Conservation (phyloP, 306 rosid species). For the Albizia julibrissin region DNA sequence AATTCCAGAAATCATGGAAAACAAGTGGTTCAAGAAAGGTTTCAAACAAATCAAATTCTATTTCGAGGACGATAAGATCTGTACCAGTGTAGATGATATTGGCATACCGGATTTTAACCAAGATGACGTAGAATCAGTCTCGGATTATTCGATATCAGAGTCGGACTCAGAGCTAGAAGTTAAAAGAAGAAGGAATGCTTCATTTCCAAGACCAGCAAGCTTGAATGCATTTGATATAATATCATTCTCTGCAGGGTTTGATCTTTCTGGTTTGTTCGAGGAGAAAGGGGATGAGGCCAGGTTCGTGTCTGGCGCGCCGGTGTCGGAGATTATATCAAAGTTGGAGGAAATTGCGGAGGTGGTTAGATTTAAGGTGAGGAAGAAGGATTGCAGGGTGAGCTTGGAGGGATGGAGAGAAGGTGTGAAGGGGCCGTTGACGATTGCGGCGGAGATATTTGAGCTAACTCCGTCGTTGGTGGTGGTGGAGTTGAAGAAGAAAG, state of each 20-base stretch:
- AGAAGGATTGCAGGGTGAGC: conserved; percentile 59
- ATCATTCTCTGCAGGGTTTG: conserved; percentile 62
- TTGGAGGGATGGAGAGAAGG: conserved; percentile 65
- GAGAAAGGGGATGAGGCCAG: conserved; percentile 59
- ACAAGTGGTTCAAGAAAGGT: conserved; percentile 51
- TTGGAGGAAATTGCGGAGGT: conserved; percentile 60
- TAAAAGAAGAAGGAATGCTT: conserved; percentile 3
- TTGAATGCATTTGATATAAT: conserved; percentile 67
- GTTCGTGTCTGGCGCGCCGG: conserved; percentile 51
- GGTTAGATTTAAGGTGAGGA: conserved; percentile 64
- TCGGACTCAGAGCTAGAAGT: conserved; percentile 38
- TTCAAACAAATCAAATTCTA: conserved; percentile 52
- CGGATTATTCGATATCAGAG: conserved; percentile 11
- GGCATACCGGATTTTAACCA: background rate
- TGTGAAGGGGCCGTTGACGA: conserved; percentile 52
- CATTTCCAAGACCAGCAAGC: conserved; percentile 55
- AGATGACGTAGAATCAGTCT: conserved; percentile 6
- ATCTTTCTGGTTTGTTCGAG: conserved; percentile 65
- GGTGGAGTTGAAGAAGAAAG: conserved; percentile 69
- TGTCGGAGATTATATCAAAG: conserved; percentile 51
- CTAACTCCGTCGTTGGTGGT: conserved; percentile 60
- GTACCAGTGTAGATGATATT: conserved; percentile 35
- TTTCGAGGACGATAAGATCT: conserved; percentile 52
- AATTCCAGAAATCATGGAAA: conserved; percentile 52
- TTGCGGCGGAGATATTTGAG: conserved; percentile 60